Evolutionary conservation across 2,329 filamentous ascomycete genomes (phyloP).

Genomic region (Lomentospora prolificans): DNA sequence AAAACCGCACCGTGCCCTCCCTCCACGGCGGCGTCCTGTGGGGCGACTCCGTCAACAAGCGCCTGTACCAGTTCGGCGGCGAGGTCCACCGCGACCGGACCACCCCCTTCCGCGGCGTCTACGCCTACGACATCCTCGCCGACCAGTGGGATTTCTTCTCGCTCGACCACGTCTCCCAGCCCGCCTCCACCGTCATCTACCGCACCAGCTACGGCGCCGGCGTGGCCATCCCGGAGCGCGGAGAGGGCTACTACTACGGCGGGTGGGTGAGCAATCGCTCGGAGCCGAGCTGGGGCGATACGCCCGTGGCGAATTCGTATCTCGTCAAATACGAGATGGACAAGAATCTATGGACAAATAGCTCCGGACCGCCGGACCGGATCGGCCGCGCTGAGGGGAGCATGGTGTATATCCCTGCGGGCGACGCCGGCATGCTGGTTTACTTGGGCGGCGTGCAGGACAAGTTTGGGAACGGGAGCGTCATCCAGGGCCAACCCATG

Average conservation of each 20-base stretch:
- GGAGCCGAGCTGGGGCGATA: slow-evolving; percentile 36
- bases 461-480: slow-evolving; percentile 33
- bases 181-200: slow-evolving; percentile 25
- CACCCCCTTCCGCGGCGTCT: slow-evolving; percentile 34
- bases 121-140: slow-evolving; percentile 46
- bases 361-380: slow-evolving; percentile 38
- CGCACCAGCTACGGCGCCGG: slow-evolving; percentile 48
- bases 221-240: slow-evolving; percentile 41
- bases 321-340: slow-evolving; percentile 49
- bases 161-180: slow-evolving; percentile 16
- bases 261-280: slow-evolving; percentile 50
- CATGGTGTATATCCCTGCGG: slow-evolving; percentile 50
- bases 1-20: slow-evolving; percentile 45
- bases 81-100: slow-evolving; percentile 39
- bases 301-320: slow-evolving; percentile 36
- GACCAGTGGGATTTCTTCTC: slow-evolving; percentile 43
- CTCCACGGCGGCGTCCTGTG: slow-evolving; percentile 39
- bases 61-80: slow-evolving; percentile 53
- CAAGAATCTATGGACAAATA: slow-evolving; percentile 39
- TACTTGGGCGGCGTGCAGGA: slow-evolving; percentile 53
- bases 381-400: slow-evolving; percentile 47
- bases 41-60: slow-evolving; percentile 52
- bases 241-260: slow-evolving; percentile 51
- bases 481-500: slow-evolving; percentile 30
- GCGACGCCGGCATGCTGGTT: slow-evolving; percentile 48